Evolutionary conservation across 164 flowering plant genomes (phyloP).

Genomic region (Sedum album): DNA sequence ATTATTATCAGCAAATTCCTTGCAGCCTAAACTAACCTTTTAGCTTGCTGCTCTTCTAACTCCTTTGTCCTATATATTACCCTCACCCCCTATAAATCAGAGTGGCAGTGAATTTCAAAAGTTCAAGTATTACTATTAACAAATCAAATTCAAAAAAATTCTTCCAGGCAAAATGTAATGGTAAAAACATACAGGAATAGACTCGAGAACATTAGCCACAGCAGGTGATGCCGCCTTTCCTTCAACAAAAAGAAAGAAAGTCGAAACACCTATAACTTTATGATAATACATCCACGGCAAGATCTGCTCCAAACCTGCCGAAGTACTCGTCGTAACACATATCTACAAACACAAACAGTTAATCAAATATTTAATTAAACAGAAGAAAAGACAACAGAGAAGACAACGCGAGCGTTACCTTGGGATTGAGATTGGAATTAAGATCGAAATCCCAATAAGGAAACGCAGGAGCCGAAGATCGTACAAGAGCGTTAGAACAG

Average conservation of each 20-base stretch:
- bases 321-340: conserved; percentile 84
- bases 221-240: conserved; percentile 89
- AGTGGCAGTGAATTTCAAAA: neutral
- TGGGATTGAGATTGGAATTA: conserved; percentile 58
- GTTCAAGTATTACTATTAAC: too few relatives aligned
- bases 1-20: neutral
- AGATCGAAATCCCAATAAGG: conserved; percentile 66
- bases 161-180: too few relatives aligned
- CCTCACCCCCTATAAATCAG: conserved; percentile 63
- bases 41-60: conserved; percentile 89
- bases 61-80: conserved; percentile 83
- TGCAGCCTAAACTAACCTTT: conserved; percentile 35
- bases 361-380: neutral
- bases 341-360: conserved; percentile 19
- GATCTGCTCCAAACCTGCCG: conserved; percentile 89
- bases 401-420: conserved; percentile 24
- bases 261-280: conserved; percentile 84
- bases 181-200: conserved; percentile 86
- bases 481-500: conserved; percentile 24
- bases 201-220: conserved; percentile 71
- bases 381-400: neutral
- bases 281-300: conserved; percentile 95
- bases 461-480: conserved; percentile 46
- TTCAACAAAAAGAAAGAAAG: conserved; percentile 89
- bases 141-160: too few relatives aligned